phyloP scores from a whole-genome alignment of 1,284 basidiomycete genomes.

The Papiliotrema nemorosa region DNA sequence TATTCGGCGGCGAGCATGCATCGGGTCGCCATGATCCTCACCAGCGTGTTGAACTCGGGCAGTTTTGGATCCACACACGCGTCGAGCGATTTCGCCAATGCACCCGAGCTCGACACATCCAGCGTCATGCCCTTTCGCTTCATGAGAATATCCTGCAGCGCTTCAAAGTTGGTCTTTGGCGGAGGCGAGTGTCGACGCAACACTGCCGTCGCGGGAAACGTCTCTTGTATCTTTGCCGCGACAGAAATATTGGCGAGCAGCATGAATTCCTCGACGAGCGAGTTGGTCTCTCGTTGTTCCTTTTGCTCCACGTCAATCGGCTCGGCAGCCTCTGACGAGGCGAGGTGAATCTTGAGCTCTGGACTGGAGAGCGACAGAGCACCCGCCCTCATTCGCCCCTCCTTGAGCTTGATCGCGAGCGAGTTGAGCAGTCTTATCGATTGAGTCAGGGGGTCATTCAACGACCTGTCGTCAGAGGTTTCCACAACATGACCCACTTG shows the following conservation, averaged over 20 bases:
- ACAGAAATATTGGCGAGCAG: constrained; percentile 95
- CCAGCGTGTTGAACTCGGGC: constrained; percentile 93
- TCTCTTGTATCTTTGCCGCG: constrained; percentile 85
- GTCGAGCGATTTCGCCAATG: constrained; percentile 87
- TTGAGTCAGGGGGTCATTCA: constrained; percentile 77
- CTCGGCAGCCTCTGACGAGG: constrained; percentile 85
- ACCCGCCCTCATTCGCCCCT: constrained; percentile 83
- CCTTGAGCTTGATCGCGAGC: constrained; percentile 82
- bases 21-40: constrained; percentile 97
- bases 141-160: constrained; percentile 83
- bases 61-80: constrained; percentile 73
- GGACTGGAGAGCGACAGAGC: constrained; percentile 96
- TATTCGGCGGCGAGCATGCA: constrained; percentile 99
- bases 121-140: constrained; percentile 82
- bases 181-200: constrained; percentile 91
- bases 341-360: constrained; percentile 94
- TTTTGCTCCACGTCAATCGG: constrained; percentile 99
- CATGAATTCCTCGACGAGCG: constrained; percentile 99
- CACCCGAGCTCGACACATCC: constrained; percentile 87
- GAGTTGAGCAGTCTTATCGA: constrained; percentile 86
- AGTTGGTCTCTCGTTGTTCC: constrained; percentile 88
- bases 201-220: constrained; percentile 93
- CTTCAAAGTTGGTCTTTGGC: constrained; percentile 91
- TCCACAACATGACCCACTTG: constrained; percentile 55
- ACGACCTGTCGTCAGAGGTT: constrained; percentile 54